Percentiles rank a stretch among this genome's conserved stretches.
phyloP scores from a whole-genome alignment of 805 yeast species.

The Pichia deserticola region DNA sequence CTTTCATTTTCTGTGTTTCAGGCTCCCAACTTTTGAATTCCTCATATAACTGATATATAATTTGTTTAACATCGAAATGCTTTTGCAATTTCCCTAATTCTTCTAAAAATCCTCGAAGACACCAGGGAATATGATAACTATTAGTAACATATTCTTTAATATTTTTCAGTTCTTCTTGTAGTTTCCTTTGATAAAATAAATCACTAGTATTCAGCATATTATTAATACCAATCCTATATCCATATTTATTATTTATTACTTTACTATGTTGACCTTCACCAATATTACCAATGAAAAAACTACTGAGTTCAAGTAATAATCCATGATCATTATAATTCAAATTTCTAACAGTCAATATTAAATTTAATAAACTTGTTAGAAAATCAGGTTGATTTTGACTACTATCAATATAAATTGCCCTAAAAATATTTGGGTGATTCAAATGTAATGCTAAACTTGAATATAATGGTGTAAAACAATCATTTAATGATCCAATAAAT shows the following conservation, averaged over 20 bases:
- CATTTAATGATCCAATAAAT: constrained; percentile 80
- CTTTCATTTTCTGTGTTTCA: constrained; percentile 67
- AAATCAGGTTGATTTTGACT: constrained; percentile 32
- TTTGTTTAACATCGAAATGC: constrained; percentile 44
- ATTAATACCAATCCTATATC: constrained; percentile 67
- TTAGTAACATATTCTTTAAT: constrained; percentile 56
- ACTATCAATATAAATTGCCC: constrained; percentile 73
- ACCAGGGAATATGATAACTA: constrained; percentile 90
- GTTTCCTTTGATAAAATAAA: constrained; percentile 31
- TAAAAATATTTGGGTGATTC: constrained; percentile 77
- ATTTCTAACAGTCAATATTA: constrained; percentile 21
- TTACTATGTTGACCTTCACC: constrained; percentile 80
- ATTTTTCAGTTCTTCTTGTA: constrained; percentile 28
- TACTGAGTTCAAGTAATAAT: constrained; percentile 54
- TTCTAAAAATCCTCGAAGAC: constrained; percentile 75
- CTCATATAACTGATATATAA: constrained; percentile 36
- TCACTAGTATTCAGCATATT: constrained; percentile 72
- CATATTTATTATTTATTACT: constrained; percentile 46
- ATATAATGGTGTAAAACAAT: constrained; percentile 88
- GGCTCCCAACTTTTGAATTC: constrained; percentile 82
- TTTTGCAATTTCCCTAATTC: constrained; percentile 41
- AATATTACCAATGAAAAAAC: constrained; percentile 61
- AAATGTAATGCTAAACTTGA: constrained; percentile 75
- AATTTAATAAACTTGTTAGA: constrained; percentile 28
- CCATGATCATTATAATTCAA: constrained; percentile 26